Base-by-base conservation (phyloP, 2,329 filamentous ascomycete genomes). In the Fusarium sp. region DNA sequence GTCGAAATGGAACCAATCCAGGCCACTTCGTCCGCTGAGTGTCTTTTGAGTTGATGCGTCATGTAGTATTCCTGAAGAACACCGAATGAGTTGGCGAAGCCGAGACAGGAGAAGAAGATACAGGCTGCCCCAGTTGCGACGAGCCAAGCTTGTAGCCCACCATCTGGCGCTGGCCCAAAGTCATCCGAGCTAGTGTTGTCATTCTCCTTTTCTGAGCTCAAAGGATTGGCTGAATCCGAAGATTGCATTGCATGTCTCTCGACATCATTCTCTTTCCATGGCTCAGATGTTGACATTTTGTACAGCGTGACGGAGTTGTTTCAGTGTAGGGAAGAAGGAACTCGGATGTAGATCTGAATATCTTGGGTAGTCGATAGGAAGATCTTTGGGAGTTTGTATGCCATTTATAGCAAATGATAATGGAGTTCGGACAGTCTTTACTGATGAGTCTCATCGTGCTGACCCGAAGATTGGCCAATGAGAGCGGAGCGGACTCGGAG, bases 51-150 rank as follows among this genome's bases (percentile, higher is more conserved):
- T 42, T 78, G 75, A 26, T 83, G 77, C 1, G 69, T 57, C 49
- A 80, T 67, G 72, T 84, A 84, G 70, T 82, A 84, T 3, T 80
- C 78, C 55, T 81, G 79, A 52, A 85, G 83, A 7, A 81, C 75
- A 18, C 84, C 83, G 42, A 83, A 84, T 0, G 80, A 81, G 69
- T 84, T 84, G 49, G 77, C 63, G 60, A 81, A 82, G 16, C 82
- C 83, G 0, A 84, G 70, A 15, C 71, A 76, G 6, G 74, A 78
- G 69, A 84, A 83, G 57, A 82, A 78, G 24, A 78, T 72, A 21
- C 64, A 76, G 1, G 70, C 77, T 4, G 74, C 75, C 6, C 80
- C 82, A 9, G 73, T 61, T 0, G 80, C 81, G 6, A 80, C 80
- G 1, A 83, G 74, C 82, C 82, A 84, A 6, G 81, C 81, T 65